Evolutionary conservation across 169 alveolate genomes (phyloP).

Genomic region (Plasmodium knowlesi): DNA sequence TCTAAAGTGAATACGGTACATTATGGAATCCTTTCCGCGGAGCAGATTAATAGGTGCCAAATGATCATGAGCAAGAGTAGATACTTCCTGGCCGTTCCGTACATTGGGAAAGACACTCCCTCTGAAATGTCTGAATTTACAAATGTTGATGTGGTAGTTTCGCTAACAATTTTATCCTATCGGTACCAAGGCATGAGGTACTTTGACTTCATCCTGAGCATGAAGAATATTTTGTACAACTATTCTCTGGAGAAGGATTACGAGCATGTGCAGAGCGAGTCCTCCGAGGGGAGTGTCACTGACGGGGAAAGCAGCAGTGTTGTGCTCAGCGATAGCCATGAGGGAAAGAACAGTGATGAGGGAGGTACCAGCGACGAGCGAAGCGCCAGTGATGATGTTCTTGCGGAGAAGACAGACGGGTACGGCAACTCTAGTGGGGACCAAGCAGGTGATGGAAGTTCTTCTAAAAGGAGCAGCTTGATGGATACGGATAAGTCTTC

Average conservation of each 20-base stretch:
- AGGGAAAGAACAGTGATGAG: background rate
- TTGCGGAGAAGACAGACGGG: background rate
- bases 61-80: conserved; percentile 83
- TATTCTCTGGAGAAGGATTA: conserved; percentile 75
- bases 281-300: conserved; percentile 11
- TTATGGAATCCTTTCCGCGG: conserved; percentile 84
- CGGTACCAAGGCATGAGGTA: conserved; percentile 91
- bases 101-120: conserved; percentile 94
- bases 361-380: background rate
- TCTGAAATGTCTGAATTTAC: conserved; percentile 92
- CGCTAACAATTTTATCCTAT: conserved; percentile 90
- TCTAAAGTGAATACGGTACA: conserved; percentile 87
- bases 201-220: conserved; percentile 86
- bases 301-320: too few relatives aligned
- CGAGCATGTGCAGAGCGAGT: conserved; percentile 72
- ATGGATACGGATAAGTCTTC: background rate
- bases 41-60: conserved; percentile 73
- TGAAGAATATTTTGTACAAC: conserved; percentile 79
- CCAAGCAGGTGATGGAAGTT: background rate
- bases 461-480: background rate
- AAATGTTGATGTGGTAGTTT: conserved; percentile 93
- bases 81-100: conserved; percentile 92
- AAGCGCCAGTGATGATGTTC: background rate
- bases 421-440: background rate
- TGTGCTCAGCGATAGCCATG: background rate